A percentile compares a stretch with the other conserved stretches of the same genome.
Conservation (phyloP, 768 basidiomycete species). For the Lentinula lateritia region DNA sequence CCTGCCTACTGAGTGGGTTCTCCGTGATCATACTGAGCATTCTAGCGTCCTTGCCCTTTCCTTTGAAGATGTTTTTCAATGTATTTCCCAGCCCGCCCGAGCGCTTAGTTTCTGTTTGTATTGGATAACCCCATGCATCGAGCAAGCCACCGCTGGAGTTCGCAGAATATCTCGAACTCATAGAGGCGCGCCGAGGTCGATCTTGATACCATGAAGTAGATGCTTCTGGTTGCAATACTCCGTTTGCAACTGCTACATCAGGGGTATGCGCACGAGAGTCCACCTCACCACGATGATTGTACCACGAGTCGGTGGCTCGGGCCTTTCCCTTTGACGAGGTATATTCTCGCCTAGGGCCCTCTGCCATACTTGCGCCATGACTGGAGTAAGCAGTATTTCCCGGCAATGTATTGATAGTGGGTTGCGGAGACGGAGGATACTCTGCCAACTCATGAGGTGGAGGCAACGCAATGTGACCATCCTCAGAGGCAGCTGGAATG, state of each 20-base stretch:
- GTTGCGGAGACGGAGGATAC: neutral
- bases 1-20: slow-evolving; percentile 2
- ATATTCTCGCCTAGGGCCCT: neutral
- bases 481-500: slow-evolving; percentile 2
- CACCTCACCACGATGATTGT: neutral
- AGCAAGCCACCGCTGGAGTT: neutral
- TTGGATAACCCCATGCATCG: neutral
- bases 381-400: neutral
- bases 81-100: neutral
- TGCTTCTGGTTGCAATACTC: neutral
- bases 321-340: neutral
- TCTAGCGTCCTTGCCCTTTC: neutral
- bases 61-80: slow-evolving; percentile 1
- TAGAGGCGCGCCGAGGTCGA: neutral
- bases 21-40: slow-evolving; percentile 4
- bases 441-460: slow-evolving; percentile 5
- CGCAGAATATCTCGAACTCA: neutral
- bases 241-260: neutral
- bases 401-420: neutral
- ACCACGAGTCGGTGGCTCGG: slow-evolving; percentile 1
- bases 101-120: neutral
- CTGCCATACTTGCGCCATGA: neutral
- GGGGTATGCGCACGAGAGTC: neutral
- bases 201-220: slow-evolving; percentile 6
- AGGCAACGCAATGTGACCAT: slow-evolving; percentile 3